These are phyloP conservation scores for Artemisia argyi DNA, from an alignment of 129 eudicot species.

Conservation along the genomic window DNA sequence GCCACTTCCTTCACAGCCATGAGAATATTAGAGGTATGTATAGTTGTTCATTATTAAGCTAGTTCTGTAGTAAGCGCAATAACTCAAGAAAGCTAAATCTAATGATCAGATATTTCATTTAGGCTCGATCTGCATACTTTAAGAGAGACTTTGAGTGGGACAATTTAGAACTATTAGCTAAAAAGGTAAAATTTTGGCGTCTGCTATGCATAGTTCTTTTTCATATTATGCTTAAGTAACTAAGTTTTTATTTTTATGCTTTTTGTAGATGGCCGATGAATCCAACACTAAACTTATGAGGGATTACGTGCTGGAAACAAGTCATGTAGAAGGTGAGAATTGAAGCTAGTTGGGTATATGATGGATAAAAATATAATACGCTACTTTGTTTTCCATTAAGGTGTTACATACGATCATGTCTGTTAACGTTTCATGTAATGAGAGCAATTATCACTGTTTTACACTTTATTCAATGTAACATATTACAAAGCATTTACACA, in stretches of 20 bases:
- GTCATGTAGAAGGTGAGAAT: conserved; percentile 44
- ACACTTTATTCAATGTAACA: conserved; percentile 18
- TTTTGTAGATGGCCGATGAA: conserved; percentile 69
- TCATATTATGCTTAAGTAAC: conserved; percentile 15
- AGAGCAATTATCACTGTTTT: conserved; percentile 3
- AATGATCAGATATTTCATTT: conserved; percentile 13
- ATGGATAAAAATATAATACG: conserved; percentile 8
- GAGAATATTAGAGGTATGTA: conserved; percentile 82
- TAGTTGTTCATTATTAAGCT: conserved; percentile 7
- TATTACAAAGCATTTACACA: conserved; percentile 23
- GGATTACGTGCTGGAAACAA: conserved; percentile 78
- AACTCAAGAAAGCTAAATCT: background rate
- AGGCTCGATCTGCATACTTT: conserved; percentile 97
- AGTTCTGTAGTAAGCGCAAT: background rate
- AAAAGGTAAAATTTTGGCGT: conserved; percentile 46
- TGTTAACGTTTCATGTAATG: conserved; percentile 30
- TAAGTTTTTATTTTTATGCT: background rate
- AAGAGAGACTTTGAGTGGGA: conserved; percentile 97
- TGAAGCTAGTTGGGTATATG: conserved; percentile 9
- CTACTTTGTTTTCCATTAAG: background rate
- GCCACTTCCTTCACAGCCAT: conserved; percentile 57
- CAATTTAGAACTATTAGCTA: conserved; percentile 70
- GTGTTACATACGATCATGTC: conserved; percentile 23
- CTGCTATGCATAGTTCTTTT: background rate
- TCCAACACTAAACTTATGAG: conserved; percentile 76